Evolutionary conservation across 1,139 yeast species (phyloP).

Genomic region (Yamadazyma diospyri): DNA sequence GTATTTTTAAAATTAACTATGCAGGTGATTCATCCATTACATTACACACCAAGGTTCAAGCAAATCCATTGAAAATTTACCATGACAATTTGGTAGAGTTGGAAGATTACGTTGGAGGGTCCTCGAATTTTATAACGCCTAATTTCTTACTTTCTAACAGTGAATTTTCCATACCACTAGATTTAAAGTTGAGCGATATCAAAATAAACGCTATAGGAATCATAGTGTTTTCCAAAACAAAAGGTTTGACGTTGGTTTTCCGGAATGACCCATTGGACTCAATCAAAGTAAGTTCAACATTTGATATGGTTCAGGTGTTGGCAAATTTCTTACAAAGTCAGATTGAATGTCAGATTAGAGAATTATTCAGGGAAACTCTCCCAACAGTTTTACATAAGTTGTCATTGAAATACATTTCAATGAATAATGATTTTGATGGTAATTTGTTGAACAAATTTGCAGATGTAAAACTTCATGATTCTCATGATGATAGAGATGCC

Average conservation of each 20-base stretch:
- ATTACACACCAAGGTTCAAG: constrained; percentile 78
- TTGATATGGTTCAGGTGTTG: constrained; percentile 79
- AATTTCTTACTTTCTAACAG: constrained; percentile 63
- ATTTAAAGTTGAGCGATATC: constrained; percentile 70
- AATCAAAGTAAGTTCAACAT: constrained; percentile 78
- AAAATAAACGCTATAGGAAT: constrained; percentile 78
- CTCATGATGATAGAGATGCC: constrained; percentile 9
- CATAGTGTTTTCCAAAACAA: constrained; percentile 74
- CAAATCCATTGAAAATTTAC: constrained; percentile 75
- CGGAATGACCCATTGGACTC: constrained; percentile 85
- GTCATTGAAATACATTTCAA: constrained; percentile 63
- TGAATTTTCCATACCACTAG: constrained; percentile 74
- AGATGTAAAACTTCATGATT: neutral
- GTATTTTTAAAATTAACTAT: constrained; percentile 79
- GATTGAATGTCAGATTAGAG: constrained; percentile 77
- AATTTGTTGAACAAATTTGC: constrained; percentile 5
- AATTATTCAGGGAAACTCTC: constrained; percentile 75
- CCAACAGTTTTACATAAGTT: constrained; percentile 79
- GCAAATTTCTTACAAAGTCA: constrained; percentile 78
- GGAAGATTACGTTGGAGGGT: constrained; percentile 24
- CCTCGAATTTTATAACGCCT: constrained; percentile 55
- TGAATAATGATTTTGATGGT: constrained; percentile 7
- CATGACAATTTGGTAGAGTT: constrained; percentile 45
- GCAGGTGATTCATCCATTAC: constrained; percentile 80
- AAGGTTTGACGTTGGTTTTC: constrained; percentile 82